phyloP scores from a whole-genome alignment of 2,329 filamentous ascomycete species.

The Penicillium aurantiogriseum region DNA sequence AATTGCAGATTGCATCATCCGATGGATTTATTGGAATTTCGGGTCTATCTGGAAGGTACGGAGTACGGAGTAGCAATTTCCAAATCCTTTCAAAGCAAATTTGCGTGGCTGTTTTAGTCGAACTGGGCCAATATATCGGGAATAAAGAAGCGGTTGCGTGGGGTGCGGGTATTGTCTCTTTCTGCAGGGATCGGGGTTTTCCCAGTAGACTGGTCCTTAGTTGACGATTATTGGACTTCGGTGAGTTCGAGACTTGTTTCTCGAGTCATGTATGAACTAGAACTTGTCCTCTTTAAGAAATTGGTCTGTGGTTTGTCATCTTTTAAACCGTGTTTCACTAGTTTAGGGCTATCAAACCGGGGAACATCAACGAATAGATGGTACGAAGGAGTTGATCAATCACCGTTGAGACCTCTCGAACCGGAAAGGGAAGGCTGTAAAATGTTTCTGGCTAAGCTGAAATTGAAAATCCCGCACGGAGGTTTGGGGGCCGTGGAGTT shows the following conservation, averaged over 20 bases:
- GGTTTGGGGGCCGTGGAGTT: constrained; percentile 11
- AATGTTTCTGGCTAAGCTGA: not conserved
- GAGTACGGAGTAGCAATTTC: not conserved
- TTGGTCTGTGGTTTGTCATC: not conserved
- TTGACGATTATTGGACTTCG: not conserved
- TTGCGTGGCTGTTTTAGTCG: not conserved
- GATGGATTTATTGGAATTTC: not conserved
- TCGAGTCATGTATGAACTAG: not conserved
- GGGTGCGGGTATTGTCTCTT: not conserved
- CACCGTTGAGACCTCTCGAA: not conserved
- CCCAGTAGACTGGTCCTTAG: constrained; percentile 2
- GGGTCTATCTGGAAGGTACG: not conserved
- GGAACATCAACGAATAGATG: not conserved
- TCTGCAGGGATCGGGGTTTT: constrained; percentile 4
- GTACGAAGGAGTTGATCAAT: not conserved
- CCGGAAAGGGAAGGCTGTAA: not conserved
- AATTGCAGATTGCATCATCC: not conserved
- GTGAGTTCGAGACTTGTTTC: too few species aligned
- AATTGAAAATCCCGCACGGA: constrained; percentile 7
- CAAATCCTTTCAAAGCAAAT: not conserved
- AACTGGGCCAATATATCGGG: not conserved
- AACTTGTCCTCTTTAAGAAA: constrained; percentile 1
- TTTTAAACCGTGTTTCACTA: not conserved
- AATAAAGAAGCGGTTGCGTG: not conserved
- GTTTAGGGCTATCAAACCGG: not conserved